Conservation (phyloP, 148 eudicot species). For the Spergularia marina region DNA sequence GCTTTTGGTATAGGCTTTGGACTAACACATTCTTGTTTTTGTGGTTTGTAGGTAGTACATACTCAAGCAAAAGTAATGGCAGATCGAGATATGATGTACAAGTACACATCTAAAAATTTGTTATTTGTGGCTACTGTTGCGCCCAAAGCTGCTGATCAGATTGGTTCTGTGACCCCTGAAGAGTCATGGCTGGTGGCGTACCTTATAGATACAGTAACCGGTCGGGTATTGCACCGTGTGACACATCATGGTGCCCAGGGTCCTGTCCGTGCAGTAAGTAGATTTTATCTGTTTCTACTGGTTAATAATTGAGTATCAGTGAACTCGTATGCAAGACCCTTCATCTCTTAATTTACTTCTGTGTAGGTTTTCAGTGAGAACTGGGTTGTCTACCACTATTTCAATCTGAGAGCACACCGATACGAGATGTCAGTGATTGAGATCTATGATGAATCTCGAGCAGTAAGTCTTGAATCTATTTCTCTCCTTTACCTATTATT, state of each 20-base stretch:
- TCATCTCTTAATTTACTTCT: slow-evolving; percentile 4
- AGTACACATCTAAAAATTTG: slow-evolving; percentile 82
- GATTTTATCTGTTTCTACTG: slow-evolving; percentile 1
- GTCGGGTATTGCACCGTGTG: slow-evolving; percentile 87
- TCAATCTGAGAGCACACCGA: slow-evolving; percentile 93
- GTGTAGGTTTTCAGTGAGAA: slow-evolving; percentile 96
- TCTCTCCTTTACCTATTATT: background rate
- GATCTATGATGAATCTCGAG: slow-evolving; percentile 93
- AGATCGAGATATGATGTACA: slow-evolving; percentile 93
- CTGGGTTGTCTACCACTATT: slow-evolving; percentile 99
- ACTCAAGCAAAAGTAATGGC: slow-evolving; percentile 88
- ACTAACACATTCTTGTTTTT: background rate
- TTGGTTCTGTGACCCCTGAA: slow-evolving; percentile 90
- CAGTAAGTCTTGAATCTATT: slow-evolving; percentile 48
- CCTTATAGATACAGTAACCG: slow-evolving; percentile 91
- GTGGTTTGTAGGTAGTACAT: slow-evolving; percentile 70
- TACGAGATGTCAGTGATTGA: slow-evolving; percentile 99
- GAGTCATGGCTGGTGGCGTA: slow-evolving; percentile 83
- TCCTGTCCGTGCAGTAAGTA: slow-evolving; percentile 94
- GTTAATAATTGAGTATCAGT: background rate
- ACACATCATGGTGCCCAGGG: slow-evolving; percentile 95
- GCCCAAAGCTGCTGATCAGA: slow-evolving; percentile 80
- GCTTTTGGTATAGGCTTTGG: background rate
- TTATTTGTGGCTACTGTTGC: slow-evolving; percentile 85
- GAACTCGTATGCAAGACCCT: slow-evolving; percentile 1